Conservation (phyloP, 2,329 filamentous ascomycete genomes). For the Fusarium sp. region DNA sequence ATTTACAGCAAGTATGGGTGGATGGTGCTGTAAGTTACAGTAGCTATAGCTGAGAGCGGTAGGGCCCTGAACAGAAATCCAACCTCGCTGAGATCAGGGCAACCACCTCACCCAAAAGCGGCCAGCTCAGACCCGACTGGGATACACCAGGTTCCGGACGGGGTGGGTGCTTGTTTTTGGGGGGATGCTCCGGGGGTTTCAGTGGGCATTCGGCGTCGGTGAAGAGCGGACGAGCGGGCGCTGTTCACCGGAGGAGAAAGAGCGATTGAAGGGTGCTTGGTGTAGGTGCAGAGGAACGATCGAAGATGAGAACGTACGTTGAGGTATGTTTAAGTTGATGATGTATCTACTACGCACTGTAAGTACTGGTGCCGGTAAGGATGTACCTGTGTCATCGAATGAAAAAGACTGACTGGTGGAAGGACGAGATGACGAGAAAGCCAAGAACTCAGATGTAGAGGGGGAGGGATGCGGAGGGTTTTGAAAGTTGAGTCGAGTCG, state of each 20-base stretch:
- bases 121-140: slow-evolving; percentile 28
- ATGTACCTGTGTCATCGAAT: not conserved
- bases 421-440: slow-evolving; percentile 7
- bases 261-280: slow-evolving; percentile 8
- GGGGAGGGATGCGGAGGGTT: slow-evolving; percentile 20
- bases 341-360: not conserved
- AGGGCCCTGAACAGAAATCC: slow-evolving; percentile 29
- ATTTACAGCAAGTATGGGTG: slow-evolving; percentile 25
- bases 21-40: not conserved
- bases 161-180: slow-evolving; percentile 38
- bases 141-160: slow-evolving; percentile 25
- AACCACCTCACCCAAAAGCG: slow-evolving; percentile 33
- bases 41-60: slow-evolving; percentile 23
- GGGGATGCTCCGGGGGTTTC: slow-evolving; percentile 28
- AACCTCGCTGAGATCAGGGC: slow-evolving; percentile 30
- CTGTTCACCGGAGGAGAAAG: slow-evolving; percentile 9
- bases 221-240: slow-evolving; percentile 26
- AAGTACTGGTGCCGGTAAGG: not conserved
- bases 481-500: slow-evolving; percentile 18
- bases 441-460: not conserved
- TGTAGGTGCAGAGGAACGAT: not conserved
- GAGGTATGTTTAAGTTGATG: not conserved
- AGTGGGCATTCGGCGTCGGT: slow-evolving; percentile 23
- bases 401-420: not conserved
- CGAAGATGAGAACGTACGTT: slow-evolving; percentile 10